Evolutionary conservation across 805 yeast species (phyloP).

Genomic region (Zygosaccharomyces siamensis): DNA sequence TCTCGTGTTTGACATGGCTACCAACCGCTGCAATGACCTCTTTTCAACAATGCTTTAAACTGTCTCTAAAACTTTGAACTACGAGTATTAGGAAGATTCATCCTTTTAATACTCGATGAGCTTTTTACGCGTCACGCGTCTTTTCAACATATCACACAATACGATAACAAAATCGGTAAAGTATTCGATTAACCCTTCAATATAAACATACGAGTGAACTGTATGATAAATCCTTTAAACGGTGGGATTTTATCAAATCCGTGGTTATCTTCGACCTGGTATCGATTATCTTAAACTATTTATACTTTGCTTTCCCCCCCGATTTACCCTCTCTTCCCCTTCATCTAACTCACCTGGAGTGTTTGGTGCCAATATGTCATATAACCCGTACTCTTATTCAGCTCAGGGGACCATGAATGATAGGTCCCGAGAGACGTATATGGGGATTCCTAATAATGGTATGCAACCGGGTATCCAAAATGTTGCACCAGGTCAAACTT

Average conservation of each 20-base stretch:
- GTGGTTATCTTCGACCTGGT: neutral
- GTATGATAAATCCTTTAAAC: neutral
- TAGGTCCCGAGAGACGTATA: constrained; percentile 11
- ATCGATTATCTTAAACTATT: neutral
- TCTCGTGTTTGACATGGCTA: neutral
- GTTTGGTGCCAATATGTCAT: constrained; percentile 31
- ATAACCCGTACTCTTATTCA: constrained; percentile 45
- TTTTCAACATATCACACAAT: neutral
- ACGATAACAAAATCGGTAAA: neutral
- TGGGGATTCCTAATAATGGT: constrained; percentile 4
- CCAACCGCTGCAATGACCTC: neutral
- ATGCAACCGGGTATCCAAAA: constrained; percentile 30
- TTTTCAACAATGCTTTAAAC: too few species aligned
- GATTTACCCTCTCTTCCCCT: neutral
- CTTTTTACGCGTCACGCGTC: constrained; percentile 4
- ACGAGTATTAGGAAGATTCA: neutral
- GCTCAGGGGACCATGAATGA: constrained; percentile 19
- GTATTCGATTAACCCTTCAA: neutral
- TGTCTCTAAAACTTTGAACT: constrained; percentile 42
- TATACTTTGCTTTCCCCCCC: neutral
- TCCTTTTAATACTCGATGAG: neutral
- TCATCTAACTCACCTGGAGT: neutral
- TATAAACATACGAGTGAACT: neutral
- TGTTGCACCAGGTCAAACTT: constrained; percentile 27
- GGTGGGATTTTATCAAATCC: neutral